Percentiles rank a stretch among this genome's conserved stretches.
phyloP scores from a whole-genome alignment of 768 basidiomycete species.

The Flagelloscypha sp. region DNA sequence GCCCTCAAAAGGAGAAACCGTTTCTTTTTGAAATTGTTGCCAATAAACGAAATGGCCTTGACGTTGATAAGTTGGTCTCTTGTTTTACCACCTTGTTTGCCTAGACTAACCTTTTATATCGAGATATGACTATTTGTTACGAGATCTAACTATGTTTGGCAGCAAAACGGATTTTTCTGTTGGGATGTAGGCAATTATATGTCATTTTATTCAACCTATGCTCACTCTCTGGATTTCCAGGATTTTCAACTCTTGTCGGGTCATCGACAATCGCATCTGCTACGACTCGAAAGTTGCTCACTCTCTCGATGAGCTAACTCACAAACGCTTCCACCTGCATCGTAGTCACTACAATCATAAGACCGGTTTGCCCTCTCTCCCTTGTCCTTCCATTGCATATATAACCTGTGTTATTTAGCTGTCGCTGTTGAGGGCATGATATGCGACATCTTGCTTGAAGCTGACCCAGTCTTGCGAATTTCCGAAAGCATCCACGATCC shows the following conservation, averaged over 20 bases:
- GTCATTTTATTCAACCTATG: not conserved
- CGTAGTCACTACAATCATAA: constrained; percentile 82
- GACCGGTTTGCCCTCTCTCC: constrained; percentile 35
- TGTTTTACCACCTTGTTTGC: not conserved
- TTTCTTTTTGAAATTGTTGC: constrained; percentile 84
- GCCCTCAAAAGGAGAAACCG: constrained; percentile 45
- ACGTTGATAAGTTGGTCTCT: constrained; percentile 69
- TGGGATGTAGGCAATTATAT: constrained; percentile 25
- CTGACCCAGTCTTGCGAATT: constrained; percentile 58
- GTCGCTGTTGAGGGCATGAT: constrained; percentile 80
- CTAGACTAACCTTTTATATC: constrained; percentile 1
- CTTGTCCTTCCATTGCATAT: not conserved
- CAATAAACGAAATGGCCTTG: constrained; percentile 73
- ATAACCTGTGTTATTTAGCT: constrained; percentile 29
- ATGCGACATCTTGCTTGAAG: constrained; percentile 65
- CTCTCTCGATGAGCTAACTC: constrained; percentile 65
- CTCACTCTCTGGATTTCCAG: constrained; percentile 23
- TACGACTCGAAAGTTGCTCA: constrained; percentile 79
- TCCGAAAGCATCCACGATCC: constrained; percentile 50
- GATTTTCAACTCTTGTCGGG: constrained; percentile 65
- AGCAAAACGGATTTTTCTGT: constrained; percentile 41
- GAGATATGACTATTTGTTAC: constrained; percentile 76
- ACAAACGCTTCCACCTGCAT: constrained; percentile 71
- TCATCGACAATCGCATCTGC: constrained; percentile 67
- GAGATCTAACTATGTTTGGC: constrained; percentile 68